Conservation (phyloP, 2,329 filamentous ascomycete species). For the Pyrenophora teres region DNA sequence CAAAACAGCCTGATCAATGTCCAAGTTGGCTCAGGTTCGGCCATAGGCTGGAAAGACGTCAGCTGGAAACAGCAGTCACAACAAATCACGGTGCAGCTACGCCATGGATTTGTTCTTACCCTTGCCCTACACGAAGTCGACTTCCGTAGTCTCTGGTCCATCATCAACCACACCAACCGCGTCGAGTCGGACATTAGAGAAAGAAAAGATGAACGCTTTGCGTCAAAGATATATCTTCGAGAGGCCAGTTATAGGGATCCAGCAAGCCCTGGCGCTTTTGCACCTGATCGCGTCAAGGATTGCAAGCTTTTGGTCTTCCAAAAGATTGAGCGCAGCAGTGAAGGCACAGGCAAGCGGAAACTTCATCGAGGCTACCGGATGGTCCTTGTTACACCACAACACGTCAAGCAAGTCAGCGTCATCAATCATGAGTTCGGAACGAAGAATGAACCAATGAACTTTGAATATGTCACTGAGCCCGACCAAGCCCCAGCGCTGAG, state of each 20-base stretch:
- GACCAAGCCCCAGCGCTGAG: constrained; percentile 74
- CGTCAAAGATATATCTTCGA: constrained; percentile 71
- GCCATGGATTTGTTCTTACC: constrained; percentile 74
- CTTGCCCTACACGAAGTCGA: constrained; percentile 76
- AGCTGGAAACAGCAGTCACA: constrained; percentile 73
- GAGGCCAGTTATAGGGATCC: constrained; percentile 83
- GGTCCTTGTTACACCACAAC: constrained; percentile 75
- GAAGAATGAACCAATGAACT: constrained; percentile 71
- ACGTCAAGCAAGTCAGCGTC: constrained; percentile 76
- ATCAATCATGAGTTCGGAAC: constrained; percentile 70
- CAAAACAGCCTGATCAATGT: constrained; percentile 80
- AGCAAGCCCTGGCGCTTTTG: constrained; percentile 72
- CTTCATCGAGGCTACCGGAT: constrained; percentile 81
- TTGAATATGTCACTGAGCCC: constrained; percentile 63
- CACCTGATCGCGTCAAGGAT: constrained; percentile 70
- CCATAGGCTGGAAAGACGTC: constrained; percentile 77
- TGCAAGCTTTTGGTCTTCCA: constrained; percentile 81
- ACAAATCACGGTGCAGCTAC: constrained; percentile 70
- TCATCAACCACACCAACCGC: constrained; percentile 82
- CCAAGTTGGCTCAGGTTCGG: constrained; percentile 70
- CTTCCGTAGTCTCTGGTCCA: constrained; percentile 77
- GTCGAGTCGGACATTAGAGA: constrained; percentile 73
- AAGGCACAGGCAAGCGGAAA: constrained; percentile 72
- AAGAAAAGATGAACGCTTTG: constrained; percentile 69
- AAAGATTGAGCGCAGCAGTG: constrained; percentile 67